phyloP scores from a whole-genome alignment of 208 protist species.

The Porcisia deanei region DNA sequence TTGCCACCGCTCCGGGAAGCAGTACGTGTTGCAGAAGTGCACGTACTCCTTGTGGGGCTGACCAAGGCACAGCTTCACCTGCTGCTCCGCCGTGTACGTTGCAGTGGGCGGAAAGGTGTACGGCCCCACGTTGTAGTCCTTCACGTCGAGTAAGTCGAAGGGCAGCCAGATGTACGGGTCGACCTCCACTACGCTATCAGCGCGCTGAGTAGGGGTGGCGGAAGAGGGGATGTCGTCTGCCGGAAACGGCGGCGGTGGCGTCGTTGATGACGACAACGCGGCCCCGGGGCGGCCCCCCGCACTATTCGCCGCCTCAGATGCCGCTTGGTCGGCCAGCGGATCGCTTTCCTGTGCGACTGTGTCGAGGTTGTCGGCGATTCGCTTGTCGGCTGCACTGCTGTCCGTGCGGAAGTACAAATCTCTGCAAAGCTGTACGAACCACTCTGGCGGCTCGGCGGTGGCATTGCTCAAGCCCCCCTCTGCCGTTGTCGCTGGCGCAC shows the following conservation, averaged over 20 bases:
- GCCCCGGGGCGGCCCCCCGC: not conserved
- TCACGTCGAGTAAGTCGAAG: slow-evolving; percentile 79
- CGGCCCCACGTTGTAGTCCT: slow-evolving; percentile 62
- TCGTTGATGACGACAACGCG: not conserved
- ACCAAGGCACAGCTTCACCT: slow-evolving; percentile 64
- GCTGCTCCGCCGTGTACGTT: slow-evolving; percentile 69
- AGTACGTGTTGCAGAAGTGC: slow-evolving; percentile 88
- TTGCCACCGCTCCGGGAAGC: slow-evolving; percentile 85
- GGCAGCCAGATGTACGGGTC: slow-evolving; percentile 80
- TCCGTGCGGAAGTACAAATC: slow-evolving; percentile 83
- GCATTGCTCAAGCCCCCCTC: slow-evolving; percentile 7
- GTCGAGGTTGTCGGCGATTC: slow-evolving; percentile 36
- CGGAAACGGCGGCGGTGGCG: not conserved
- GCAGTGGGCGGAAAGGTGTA: slow-evolving; percentile 67
- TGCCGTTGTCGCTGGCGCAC: slow-evolving; percentile 11
- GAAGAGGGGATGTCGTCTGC: not conserved
- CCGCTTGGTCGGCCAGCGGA: slow-evolving; percentile 13
- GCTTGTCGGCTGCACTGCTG: slow-evolving; percentile 14
- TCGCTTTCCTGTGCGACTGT: slow-evolving; percentile 35
- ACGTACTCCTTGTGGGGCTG: slow-evolving; percentile 81
- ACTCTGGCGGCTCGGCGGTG: slow-evolving; percentile 50
- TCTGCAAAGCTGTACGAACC: slow-evolving; percentile 81
- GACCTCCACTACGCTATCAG: slow-evolving; percentile 15
- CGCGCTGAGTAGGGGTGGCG: slow-evolving; percentile 4
- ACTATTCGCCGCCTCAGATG: not conserved